Conservation (phyloP, 331 rosid genomes). For the Acacia pycnantha region DNA sequence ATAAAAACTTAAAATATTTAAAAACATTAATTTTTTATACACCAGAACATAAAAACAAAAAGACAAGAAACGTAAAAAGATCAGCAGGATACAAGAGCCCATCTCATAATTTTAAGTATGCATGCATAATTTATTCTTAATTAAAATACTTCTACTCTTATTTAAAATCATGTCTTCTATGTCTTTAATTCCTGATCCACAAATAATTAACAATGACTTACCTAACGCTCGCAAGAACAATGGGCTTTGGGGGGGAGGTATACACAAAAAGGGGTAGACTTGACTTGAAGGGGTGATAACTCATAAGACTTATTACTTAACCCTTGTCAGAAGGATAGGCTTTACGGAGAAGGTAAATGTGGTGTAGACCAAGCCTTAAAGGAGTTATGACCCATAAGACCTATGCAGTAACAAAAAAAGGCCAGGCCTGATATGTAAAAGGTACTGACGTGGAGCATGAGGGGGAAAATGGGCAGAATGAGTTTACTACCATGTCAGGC, state of each 20-base stretch:
- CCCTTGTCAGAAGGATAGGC: background rate
- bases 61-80: background rate
- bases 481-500: background rate
- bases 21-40: background rate
- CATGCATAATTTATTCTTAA: background rate
- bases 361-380: background rate
- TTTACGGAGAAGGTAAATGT: background rate
- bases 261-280: background rate
- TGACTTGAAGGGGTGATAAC: background rate
- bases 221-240: background rate
- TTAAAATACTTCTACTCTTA: background rate
- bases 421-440: background rate
- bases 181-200: background rate
- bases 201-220: background rate
- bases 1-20: background rate
- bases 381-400: background rate
- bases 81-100: background rate
- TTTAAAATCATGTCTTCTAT: background rate
- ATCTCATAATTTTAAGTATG: background rate
- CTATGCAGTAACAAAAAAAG: background rate
- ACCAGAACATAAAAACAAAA: background rate
- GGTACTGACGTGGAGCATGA: background rate
- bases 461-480: background rate
- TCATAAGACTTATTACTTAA: background rate
- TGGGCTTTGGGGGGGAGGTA: background rate